Base-by-base conservation (phyloP, 2,329 filamentous ascomycete species). In the Colletotrichum sp. region DNA sequence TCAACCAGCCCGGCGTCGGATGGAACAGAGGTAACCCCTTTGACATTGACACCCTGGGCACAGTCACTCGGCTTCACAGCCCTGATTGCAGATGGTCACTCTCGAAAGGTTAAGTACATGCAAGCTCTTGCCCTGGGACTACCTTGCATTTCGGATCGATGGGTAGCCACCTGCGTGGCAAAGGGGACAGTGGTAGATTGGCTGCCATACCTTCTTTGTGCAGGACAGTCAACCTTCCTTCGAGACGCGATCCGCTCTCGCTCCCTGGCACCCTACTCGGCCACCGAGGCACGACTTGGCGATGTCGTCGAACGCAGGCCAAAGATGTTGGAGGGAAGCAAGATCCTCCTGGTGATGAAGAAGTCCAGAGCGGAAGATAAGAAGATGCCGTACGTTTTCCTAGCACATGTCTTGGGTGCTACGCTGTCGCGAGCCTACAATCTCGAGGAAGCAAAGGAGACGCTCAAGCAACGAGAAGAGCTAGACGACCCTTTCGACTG, bases 41-140 rank as follows among this genome's bases (percentile, higher is more conserved):
- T 97, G 21, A 86, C 83, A 2, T 87, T 97, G 1, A 91, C 86
- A 3, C 78, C 86, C 13, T 83, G 86, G 26, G 90, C 90, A 26
- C 80, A 86, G 43, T 85, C 89, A 3, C 86, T 92, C 2, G 93
- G 95, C 1, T 98, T 99, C 81, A 92, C 94, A 0, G 96, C 95
- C 5, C 86, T 98, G 16, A 94, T 99, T 75, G 94, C 96, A 0
- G 95, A 98, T 80, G 91, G 92, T 6, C 94, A 98, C 82, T 97
- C 94, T 8, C 92, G 96, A 62, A 96, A 95, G 77, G 91, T 93
- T 65, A 99, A 98, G 82, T 98, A 97, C 83, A 94, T 98, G 89
- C 96, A 98, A 85, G 97, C 97, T 0, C 90, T 99, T 3, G 96
- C 97, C 0, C 90, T 99, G 1, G 95, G 95, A 1, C 85, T 99